Evolutionary conservation across 345 rosid species (phyloP).

Genomic region (Eutrema heterophyllum): DNA sequence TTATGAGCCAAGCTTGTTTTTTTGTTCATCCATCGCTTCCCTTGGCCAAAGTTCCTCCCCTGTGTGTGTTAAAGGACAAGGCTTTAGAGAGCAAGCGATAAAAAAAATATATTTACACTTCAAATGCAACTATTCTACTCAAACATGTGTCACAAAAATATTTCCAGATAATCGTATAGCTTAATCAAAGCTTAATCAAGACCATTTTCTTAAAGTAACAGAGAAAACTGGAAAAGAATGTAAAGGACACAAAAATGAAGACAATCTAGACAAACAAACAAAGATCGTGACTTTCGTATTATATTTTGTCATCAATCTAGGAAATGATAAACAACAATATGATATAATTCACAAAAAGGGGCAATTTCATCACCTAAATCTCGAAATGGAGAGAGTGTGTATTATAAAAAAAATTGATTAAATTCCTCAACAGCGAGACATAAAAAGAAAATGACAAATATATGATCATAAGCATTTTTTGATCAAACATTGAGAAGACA

Average conservation of each 20-base stretch:
- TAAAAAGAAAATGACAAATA: neutral
- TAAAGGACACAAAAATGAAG: neutral
- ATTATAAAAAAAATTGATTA: too few relatives aligned
- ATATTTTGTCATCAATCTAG: neutral
- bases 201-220: neutral
- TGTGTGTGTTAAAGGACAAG: slow-evolving; percentile 19
- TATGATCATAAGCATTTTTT: neutral
- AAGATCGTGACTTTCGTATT: neutral
- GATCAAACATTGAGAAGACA: neutral
- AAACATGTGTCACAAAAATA: neutral
- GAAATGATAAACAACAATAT: neutral
- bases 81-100: neutral
- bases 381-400: too few relatives aligned
- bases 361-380: too few relatives aligned
- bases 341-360: too few relatives aligned
- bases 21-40: slow-evolving; percentile 52
- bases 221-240: neutral
- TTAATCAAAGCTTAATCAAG: neutral
- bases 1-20: slow-evolving; percentile 47
- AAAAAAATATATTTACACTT: neutral
- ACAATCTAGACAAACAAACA: neutral
- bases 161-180: neutral
- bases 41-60: slow-evolving; percentile 60
- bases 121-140: neutral
- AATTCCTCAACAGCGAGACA: neutral